A percentile compares a stretch with the other conserved stretches of the same genome.
phyloP scores from a whole-genome alignment of 768 basidiomycete species.

The Phlebiopsis gigantea region DNA sequence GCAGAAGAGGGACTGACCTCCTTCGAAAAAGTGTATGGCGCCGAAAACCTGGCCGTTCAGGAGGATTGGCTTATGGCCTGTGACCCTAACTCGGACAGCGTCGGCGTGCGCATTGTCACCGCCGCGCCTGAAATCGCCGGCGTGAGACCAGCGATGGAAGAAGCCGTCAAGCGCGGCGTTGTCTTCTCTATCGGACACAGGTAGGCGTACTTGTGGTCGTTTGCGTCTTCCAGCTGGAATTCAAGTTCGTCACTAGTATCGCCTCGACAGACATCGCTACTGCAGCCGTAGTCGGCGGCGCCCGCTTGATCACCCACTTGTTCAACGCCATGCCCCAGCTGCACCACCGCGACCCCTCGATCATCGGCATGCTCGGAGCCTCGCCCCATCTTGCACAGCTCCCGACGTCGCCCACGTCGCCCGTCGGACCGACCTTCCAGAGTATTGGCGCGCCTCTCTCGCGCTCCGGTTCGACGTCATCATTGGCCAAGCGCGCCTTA shows the following conservation, averaged over 20 bases:
- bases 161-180: slow-evolving; percentile 59
- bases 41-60: slow-evolving; percentile 51
- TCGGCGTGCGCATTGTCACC: slow-evolving; percentile 76
- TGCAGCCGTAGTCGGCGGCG: slow-evolving; percentile 64
- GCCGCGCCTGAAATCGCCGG: slow-evolving; percentile 84
- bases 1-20: slow-evolving; percentile 60
- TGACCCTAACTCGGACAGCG: slow-evolving; percentile 25
- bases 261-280: slow-evolving; percentile 73
- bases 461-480: slow-evolving; percentile 14
- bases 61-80: slow-evolving; percentile 64
- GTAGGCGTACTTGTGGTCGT: slow-evolving; percentile 31
- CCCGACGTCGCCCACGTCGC: slow-evolving; percentile 13
- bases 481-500: slow-evolving; percentile 14
- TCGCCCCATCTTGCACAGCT: slow-evolving; percentile 52
- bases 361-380: slow-evolving; percentile 82
- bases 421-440: slow-evolving; percentile 17
- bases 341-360: slow-evolving; percentile 87
- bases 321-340: slow-evolving; percentile 93
- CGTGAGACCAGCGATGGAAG: slow-evolving; percentile 63
- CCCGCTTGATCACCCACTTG: slow-evolving; percentile 84
- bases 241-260: slow-evolving; percentile 37
- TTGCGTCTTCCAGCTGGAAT: too few relatives aligned
- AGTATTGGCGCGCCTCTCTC: slow-evolving; percentile 13
- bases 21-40: slow-evolving; percentile 73
- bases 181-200: slow-evolving; percentile 88